Conservation (phyloP, 306 rosid species). For the Corylus avellana region DNA sequence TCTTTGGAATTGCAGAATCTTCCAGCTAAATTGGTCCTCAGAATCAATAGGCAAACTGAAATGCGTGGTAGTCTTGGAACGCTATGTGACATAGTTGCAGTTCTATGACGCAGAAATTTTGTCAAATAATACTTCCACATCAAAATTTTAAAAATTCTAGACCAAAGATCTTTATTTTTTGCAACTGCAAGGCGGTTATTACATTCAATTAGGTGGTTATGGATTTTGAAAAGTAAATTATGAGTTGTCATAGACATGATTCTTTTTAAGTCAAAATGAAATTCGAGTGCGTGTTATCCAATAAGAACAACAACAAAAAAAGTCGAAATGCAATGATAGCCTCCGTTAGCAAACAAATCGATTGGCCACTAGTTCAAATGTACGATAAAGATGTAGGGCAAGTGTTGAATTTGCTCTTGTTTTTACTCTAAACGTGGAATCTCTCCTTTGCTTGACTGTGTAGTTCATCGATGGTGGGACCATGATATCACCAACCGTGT, state of each 20-base stretch:
- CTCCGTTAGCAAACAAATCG: background rate
- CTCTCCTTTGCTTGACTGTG: slow-evolving; percentile 22
- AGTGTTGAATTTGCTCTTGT: background rate
- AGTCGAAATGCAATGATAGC: background rate
- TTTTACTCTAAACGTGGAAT: background rate
- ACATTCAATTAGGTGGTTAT: background rate
- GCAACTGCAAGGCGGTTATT: background rate
- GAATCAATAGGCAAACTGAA: slow-evolving; percentile 21
- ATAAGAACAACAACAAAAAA: background rate
- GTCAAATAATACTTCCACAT: background rate
- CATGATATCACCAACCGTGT: slow-evolving; percentile 87
- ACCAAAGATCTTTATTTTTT: background rate
- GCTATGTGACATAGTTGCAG: background rate
- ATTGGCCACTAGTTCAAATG: background rate
- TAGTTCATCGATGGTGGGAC: slow-evolving; percentile 94
- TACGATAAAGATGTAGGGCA: background rate
- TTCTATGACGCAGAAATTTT: background rate
- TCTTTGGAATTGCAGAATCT: slow-evolving; percentile 16
- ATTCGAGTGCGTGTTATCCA: background rate
- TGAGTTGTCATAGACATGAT: background rate
- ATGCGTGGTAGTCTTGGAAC: slow-evolving; percentile 1
- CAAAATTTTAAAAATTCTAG: background rate
- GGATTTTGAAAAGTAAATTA: background rate
- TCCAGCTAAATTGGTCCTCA: background rate
- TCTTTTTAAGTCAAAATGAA: background rate